Evolutionary conservation across 2,329 filamentous ascomycete species (phyloP).

Genomic region (Botrytis paeoniae): DNA sequence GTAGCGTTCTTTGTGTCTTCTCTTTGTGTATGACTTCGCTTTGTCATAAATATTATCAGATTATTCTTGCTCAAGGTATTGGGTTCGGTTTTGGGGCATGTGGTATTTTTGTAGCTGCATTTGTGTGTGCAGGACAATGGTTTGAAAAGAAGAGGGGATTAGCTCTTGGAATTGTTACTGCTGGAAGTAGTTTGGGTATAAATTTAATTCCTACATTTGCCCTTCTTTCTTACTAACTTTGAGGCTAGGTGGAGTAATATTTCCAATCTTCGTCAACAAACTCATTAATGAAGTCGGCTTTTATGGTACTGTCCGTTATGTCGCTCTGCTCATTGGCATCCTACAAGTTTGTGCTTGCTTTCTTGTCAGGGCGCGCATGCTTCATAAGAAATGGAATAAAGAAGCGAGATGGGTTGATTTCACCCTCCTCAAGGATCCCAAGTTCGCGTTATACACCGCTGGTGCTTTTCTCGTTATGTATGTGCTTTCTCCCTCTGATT

Average conservation of each 20-base stretch:
- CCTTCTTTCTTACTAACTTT: not conserved
- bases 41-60: constrained; percentile 53
- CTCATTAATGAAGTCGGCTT: constrained; percentile 31
- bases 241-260: constrained; percentile 35
- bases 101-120: constrained; percentile 44
- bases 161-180: constrained; percentile 47
- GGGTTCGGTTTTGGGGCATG: constrained; percentile 45
- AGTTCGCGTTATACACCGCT: constrained; percentile 4
- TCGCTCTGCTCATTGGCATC: not conserved
- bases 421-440: constrained; percentile 27
- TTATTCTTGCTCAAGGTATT: constrained; percentile 47
- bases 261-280: constrained; percentile 34
- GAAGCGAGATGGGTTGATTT: constrained; percentile 38
- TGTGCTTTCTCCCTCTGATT: not conserved
- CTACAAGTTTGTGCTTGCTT: not conserved
- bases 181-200: constrained; percentile 46
- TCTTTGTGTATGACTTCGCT: constrained; percentile 62
- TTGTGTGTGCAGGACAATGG: constrained; percentile 45
- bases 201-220: constrained; percentile 44
- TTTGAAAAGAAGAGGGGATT: constrained; percentile 46
- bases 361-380: constrained; percentile 10
- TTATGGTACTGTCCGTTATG: constrained; percentile 1
- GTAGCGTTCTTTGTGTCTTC: constrained; percentile 55
- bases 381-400: constrained; percentile 3
- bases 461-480: constrained; percentile 16